phyloP scores from a whole-genome alignment of 2,329 filamentous ascomycete genomes.

The Aspergillus puulaauensis region DNA sequence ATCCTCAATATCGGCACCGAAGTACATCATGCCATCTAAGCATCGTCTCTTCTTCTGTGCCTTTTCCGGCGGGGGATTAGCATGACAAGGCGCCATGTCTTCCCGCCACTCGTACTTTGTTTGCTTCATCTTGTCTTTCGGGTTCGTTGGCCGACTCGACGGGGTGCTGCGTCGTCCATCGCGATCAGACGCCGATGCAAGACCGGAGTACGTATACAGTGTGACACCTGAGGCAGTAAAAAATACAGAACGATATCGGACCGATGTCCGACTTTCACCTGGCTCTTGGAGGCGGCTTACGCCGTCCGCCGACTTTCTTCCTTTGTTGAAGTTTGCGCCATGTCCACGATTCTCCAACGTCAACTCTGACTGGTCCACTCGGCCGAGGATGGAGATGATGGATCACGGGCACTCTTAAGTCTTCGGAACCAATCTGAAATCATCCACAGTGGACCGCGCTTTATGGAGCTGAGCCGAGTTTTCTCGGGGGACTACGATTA shows the following conservation, averaged over 20 bases:
- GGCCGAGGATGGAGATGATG: constrained; percentile 4
- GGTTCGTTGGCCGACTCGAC: too few relatives aligned
- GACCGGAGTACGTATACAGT: neutral
- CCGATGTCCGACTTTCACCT: neutral
- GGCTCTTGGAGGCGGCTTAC: constrained; percentile 8
- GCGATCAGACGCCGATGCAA: neutral
- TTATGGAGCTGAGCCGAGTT: constrained; percentile 2
- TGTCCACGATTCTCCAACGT: neutral
- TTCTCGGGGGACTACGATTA: neutral
- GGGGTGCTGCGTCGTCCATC: neutral
- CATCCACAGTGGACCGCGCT: constrained; percentile 5
- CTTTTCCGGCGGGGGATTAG: neutral
- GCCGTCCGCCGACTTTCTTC: constrained; percentile 3
- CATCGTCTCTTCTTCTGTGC: neutral
- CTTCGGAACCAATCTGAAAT: constrained; percentile 2
- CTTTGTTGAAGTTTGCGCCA: neutral
- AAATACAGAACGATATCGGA: neutral
- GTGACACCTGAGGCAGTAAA: neutral
- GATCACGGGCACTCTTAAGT: neutral
- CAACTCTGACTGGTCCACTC: neutral
- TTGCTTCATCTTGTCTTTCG: neutral
- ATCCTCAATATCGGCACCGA: neutral
- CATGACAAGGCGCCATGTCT: neutral
- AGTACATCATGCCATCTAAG: neutral
- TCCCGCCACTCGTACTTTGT: neutral